Percentiles rank a stretch among this genome's conserved stretches.
phyloP scores from a whole-genome alignment of 352 stramenopile species.

The Phytophthora melonis region DNA sequence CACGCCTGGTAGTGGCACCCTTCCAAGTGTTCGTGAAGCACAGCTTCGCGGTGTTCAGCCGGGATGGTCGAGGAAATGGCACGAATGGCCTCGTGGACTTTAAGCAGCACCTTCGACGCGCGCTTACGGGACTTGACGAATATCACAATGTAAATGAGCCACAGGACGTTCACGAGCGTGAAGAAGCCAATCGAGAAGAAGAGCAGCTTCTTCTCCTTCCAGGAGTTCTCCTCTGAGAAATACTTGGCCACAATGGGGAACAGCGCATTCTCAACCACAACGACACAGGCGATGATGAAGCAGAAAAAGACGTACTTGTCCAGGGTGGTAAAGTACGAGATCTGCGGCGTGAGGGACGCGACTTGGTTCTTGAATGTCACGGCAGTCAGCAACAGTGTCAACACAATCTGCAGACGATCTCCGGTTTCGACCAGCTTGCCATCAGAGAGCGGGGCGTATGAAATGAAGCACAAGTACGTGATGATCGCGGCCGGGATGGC shows the following conservation, averaged over 20 bases:
- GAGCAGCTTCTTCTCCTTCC: slow-evolving; percentile 44
- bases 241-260: slow-evolving; percentile 40
- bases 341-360: slow-evolving; percentile 54
- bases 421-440: slow-evolving; percentile 52
- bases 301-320: slow-evolving; percentile 76
- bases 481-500: slow-evolving; percentile 56
- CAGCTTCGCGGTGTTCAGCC: slow-evolving; percentile 30
- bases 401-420: slow-evolving; percentile 62
- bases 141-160: slow-evolving; percentile 32
- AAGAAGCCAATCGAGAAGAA: slow-evolving; percentile 50
- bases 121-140: slow-evolving; percentile 44
- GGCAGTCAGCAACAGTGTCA: slow-evolving; percentile 67
- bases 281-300: slow-evolving; percentile 61
- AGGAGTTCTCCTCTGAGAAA: slow-evolving; percentile 22
- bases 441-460: slow-evolving; percentile 49
- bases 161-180: slow-evolving; percentile 53
- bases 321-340: slow-evolving; percentile 75
- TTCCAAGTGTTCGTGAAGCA: slow-evolving; percentile 39
- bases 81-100: slow-evolving; percentile 50
- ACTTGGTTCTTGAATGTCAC: slow-evolving; percentile 77
- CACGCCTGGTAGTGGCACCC: slow-evolving; percentile 17
- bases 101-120: slow-evolving; percentile 31
- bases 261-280: slow-evolving; percentile 67
- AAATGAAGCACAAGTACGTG: slow-evolving; percentile 66
- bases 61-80: slow-evolving; percentile 45